phyloP scores from a whole-genome alignment of 805 yeast species.

The Lipomyces sp. region DNA sequence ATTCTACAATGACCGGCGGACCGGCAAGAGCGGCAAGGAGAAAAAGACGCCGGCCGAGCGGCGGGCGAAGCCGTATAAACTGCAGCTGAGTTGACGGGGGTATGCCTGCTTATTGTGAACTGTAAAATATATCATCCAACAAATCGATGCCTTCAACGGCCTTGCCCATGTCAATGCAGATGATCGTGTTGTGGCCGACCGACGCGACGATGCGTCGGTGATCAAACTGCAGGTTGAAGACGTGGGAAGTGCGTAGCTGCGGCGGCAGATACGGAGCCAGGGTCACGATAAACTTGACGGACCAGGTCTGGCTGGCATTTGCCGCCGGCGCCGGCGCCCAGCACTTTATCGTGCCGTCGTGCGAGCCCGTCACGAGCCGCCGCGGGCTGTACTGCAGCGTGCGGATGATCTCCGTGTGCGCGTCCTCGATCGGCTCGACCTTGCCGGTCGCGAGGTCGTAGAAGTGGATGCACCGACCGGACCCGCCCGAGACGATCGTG shows the following conservation, averaged over 20 bases:
- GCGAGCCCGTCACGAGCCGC: constrained; percentile 15
- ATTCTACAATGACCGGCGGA: constrained; percentile 7
- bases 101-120: background rate
- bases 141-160: constrained; percentile 5
- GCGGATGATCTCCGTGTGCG: constrained; percentile 8
- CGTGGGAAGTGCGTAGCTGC: background rate
- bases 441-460: constrained; percentile 4
- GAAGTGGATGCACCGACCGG: constrained; percentile 2
- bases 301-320: background rate
- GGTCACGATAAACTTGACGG: no score
- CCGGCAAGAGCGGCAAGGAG: constrained; percentile 3
- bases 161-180: constrained; percentile 8
- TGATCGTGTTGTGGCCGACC: constrained; percentile 3
- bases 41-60: constrained; percentile 1
- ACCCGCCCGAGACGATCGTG: constrained; percentile 10
- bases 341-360: constrained; percentile 15
- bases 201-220: constrained; percentile 13
- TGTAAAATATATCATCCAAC: background rate
- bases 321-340: background rate
- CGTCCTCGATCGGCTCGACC: background rate
- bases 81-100: background rate
- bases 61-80: background rate
- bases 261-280: background rate
- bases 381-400: constrained; percentile 3
- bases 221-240: constrained; percentile 8